These are phyloP conservation scores for Abelmoschus esculentus DNA, from an alignment of 345 rosid genomes.

Conservation along the genomic window DNA sequence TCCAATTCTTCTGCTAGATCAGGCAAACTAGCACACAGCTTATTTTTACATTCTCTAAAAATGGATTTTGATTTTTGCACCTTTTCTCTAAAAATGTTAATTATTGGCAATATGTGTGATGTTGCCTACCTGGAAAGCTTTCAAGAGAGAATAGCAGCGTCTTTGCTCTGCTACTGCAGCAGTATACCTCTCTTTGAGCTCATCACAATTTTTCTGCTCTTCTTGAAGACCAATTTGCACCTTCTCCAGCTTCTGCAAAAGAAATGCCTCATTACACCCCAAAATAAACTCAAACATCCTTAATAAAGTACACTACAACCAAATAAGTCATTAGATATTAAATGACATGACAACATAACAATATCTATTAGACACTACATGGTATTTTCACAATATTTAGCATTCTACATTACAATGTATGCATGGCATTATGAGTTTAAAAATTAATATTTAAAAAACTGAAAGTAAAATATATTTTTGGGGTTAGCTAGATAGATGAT, in stretches of 20 bases:
- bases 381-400: too few species aligned
- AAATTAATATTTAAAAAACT: too few species aligned
- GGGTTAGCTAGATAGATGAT: too few species aligned
- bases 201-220: constrained; percentile 52
- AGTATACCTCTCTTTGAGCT: constrained; percentile 46
- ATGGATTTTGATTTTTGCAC: background rate
- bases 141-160: constrained; percentile 38
- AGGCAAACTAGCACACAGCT: background rate
- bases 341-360: too few species aligned
- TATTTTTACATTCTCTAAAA: background rate
- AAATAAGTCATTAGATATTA: too few species aligned
- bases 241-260: constrained; percentile 68
- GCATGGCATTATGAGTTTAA: too few species aligned
- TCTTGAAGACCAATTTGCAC: constrained; percentile 47
- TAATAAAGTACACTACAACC: background rate
- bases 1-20: background rate
- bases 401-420: too few species aligned
- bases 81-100: background rate
- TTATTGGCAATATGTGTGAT: background rate
- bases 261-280: constrained; percentile 1
- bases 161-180: constrained; percentile 63
- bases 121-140: constrained; percentile 59
- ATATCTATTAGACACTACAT: too few species aligned
- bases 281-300: constrained; percentile 6
- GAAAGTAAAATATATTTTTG: too few species aligned